Conservation (phyloP, 2,329 filamentous ascomycete genomes). For the Ophiostoma sp. region DNA sequence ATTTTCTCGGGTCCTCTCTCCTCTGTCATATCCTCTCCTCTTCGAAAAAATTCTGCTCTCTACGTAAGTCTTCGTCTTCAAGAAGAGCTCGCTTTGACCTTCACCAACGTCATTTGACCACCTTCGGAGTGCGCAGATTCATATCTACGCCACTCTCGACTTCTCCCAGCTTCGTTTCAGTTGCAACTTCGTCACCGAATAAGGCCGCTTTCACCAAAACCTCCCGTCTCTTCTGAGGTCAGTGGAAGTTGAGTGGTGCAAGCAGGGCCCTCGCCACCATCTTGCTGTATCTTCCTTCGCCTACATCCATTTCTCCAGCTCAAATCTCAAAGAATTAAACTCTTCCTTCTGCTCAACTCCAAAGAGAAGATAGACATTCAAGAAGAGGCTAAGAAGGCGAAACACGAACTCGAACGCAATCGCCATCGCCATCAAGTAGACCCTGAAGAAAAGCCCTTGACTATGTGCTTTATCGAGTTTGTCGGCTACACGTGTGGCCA, state of each 20-base stretch:
- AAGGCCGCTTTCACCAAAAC: too few relatives aligned
- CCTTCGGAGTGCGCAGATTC: not conserved
- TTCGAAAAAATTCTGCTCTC: not conserved
- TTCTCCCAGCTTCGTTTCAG: not conserved
- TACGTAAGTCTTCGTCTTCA: not conserved
- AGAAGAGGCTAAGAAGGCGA: not conserved
- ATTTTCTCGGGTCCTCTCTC: not conserved
- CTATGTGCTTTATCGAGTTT: conserved; percentile 51
- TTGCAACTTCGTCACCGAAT: not conserved
- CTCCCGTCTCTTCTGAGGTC: not conserved
- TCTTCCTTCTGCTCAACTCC: not conserved
- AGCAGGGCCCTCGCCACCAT: not conserved
- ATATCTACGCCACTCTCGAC: not conserved
- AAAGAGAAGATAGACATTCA: not conserved
- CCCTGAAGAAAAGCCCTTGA: conserved; percentile 16
- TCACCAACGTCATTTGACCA: not conserved
- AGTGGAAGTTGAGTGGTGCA: not conserved
- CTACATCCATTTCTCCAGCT: not conserved
- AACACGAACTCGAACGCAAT: not conserved
- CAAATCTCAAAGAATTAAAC: not conserved
- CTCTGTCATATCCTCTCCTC: not conserved
- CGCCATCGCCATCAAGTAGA: not conserved
- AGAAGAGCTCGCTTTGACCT: not conserved
- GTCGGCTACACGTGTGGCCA: conserved; percentile 52
- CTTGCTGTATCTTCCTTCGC: not conserved